Conservation (phyloP, 1,284 basidiomycete species). For the Sphaerobolus stellatus region DNA sequence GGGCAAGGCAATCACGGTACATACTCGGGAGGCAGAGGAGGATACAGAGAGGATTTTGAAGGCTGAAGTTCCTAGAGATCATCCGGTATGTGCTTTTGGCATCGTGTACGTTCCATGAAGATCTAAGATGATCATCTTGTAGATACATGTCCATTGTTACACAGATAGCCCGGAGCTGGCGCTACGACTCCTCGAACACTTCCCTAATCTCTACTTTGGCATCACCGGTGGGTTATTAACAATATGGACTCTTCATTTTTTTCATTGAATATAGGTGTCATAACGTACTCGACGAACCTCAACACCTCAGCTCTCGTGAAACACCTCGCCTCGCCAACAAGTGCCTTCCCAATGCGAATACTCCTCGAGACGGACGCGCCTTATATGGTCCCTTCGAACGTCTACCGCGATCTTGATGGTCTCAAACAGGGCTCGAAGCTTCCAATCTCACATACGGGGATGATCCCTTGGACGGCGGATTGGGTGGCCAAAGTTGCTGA, state of each 20-base stretch:
- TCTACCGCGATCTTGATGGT: slow-evolving; percentile 42
- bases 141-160: slow-evolving; percentile 82
- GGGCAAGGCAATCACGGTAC: slow-evolving; percentile 73
- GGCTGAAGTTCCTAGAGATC: slow-evolving; percentile 64
- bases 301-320: slow-evolving; percentile 64
- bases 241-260: slow-evolving; percentile 11
- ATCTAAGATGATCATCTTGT: not conserved
- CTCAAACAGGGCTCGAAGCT: slow-evolving; percentile 36
- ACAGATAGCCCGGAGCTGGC: slow-evolving; percentile 76
- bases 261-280: slow-evolving; percentile 53
- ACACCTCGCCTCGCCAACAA: slow-evolving; percentile 41
- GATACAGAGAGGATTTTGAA: slow-evolving; percentile 78
- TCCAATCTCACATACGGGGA: slow-evolving; percentile 71
- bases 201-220: slow-evolving; percentile 77
- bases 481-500: slow-evolving; percentile 59
- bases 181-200: slow-evolving; percentile 65
- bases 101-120: not conserved
- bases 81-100: slow-evolving; percentile 46
- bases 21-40: slow-evolving; percentile 77
- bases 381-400: slow-evolving; percentile 75
- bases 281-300: slow-evolving; percentile 70
- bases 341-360: slow-evolving; percentile 49
- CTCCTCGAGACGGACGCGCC: slow-evolving; percentile 82
- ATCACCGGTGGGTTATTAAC: slow-evolving; percentile 55
- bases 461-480: slow-evolving; percentile 81